Percentiles rank a stretch among this genome's conserved stretches.
Evolutionary conservation across 2,329 filamentous ascomycete genomes (phyloP).

Genomic region (Ustilaginoidea virens): DNA sequence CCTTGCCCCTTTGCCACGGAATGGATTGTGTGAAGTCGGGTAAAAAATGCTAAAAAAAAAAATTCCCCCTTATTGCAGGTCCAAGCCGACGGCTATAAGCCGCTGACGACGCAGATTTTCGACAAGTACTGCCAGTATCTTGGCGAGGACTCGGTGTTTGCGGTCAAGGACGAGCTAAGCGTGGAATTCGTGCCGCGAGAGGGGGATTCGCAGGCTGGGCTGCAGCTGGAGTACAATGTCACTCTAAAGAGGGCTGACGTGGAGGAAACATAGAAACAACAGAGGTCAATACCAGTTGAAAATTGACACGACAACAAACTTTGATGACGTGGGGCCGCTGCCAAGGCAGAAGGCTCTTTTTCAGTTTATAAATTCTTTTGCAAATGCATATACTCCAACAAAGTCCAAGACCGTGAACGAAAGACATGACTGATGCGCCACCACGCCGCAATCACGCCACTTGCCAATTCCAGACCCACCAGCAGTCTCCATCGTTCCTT

Average conservation of each 20-base stretch:
- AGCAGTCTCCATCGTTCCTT: too few relatives aligned
- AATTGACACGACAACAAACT: not conserved
- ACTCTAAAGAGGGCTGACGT: slow-evolving; percentile 18
- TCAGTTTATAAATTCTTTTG: too few relatives aligned
- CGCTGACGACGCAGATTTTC: slow-evolving; percentile 62
- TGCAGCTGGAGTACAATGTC: slow-evolving; percentile 49
- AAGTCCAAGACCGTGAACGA: too few relatives aligned
- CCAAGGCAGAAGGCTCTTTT: too few relatives aligned
- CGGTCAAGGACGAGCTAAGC: slow-evolving; percentile 34
- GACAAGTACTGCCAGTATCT: slow-evolving; percentile 50
- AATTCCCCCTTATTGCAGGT: slow-evolving; percentile 11
- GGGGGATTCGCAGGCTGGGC: slow-evolving; percentile 29
- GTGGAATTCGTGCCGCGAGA: slow-evolving; percentile 24
- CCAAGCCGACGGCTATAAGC: slow-evolving; percentile 42
- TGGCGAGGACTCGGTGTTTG: slow-evolving; percentile 34
- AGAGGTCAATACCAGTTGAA: not conserved
- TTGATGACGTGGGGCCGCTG: too few relatives aligned
- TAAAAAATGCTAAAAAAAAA: not conserved
- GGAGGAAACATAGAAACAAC: not conserved
- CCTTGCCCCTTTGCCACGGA: too few relatives aligned
- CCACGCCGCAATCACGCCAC: slow-evolving; percentile 26
- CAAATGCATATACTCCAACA: too few relatives aligned
- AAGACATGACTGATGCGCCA: slow-evolving; percentile 8
- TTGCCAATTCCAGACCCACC: slow-evolving; percentile 31
- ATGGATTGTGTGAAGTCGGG: too few relatives aligned